Evolutionary conservation across 176 grass and related monocot genomes (phyloP), one percentile per base, ranked within the genome.

Genomic region (Triticum aestivum): DNA sequence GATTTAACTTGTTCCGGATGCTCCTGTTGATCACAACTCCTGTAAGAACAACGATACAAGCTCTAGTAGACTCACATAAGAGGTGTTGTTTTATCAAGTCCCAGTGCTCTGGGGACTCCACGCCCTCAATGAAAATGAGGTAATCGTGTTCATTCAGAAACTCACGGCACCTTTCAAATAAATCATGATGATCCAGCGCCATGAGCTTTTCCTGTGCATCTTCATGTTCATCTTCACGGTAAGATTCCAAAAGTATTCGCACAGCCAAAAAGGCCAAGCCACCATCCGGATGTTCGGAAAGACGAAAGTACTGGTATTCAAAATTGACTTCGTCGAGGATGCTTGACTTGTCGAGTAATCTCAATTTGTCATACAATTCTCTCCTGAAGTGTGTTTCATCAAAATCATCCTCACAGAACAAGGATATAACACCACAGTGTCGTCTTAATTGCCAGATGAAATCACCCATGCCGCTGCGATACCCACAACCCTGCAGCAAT

Each of bases 201-300:
- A 1, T 1, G 61, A 63, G n/a, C 61, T 63, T 4, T 63, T 24
- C 8, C 23, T 1, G 3, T 61, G 4, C 6, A 61, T 9, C 3
- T 63, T 63, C 9, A 9, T 1, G 0, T 61, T 23, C 2, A 61
- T 41, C 9, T 63, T 63, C 0, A 26, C 23, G 2, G 4, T 12
- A 63, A 63, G 2, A 61, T 9, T 3, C 6, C 8, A 8, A 61
- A 11, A 63, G 7, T 26, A 61, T 1, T 2, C 0, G 1, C 8
- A 0, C 3, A 2, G 59, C 59, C 21, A 61, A 7, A 20, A 3
- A 0, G n/a, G 2, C 59, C 8, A n/a, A n/a, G 20, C 1, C 5
- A 61, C n/a, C n/a, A n/a, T 10, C 8, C 0, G 8, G 4, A 10
- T 0, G 1, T 10, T 0, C 17, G 3, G 8, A 1, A 20, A 9